Percentiles rank a stretch among this genome's conserved stretches.
Evolutionary conservation across 1,284 basidiomycete genomes (phyloP).

Genomic region (Trametes sp.): DNA sequence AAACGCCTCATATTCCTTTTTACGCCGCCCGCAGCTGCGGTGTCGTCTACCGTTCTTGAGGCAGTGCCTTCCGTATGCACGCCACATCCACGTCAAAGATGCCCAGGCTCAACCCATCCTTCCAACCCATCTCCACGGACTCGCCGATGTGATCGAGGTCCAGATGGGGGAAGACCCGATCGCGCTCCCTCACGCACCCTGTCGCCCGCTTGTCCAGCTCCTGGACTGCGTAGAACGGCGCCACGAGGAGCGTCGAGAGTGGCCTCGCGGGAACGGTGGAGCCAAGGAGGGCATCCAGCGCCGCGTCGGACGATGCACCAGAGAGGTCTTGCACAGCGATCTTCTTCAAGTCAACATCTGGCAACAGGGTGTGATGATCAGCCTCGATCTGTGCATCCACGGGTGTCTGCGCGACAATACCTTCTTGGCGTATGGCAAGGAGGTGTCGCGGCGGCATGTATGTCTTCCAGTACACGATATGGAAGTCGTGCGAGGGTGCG

Average conservation of each 20-base stretch:
- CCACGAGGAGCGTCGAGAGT: conserved; percentile 39
- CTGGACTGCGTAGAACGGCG: conserved; percentile 40
- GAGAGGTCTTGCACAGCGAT: conserved; percentile 37
- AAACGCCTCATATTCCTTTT: too few relatives aligned
- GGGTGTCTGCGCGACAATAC: conserved; percentile 24
- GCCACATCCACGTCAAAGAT: conserved; percentile 37
- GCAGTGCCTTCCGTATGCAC: conserved; percentile 26
- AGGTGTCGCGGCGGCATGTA: conserved; percentile 50
- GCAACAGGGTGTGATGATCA: background rate
- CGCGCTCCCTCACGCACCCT: conserved; percentile 15
- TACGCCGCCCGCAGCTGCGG: background rate
- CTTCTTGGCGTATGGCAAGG: conserved; percentile 39
- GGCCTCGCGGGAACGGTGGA: conserved; percentile 2
- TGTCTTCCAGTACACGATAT: conserved; percentile 51
- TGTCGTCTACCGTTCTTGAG: background rate
- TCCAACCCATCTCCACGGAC: conserved; percentile 39
- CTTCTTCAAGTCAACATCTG: conserved; percentile 28
- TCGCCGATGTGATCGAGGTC: conserved; percentile 49
- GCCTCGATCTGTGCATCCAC: background rate
- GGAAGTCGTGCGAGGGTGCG: conserved; percentile 7
- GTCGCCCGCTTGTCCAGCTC: background rate
- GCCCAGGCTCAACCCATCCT: conserved; percentile 44
- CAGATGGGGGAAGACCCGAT: conserved; percentile 46
- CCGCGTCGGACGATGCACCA: conserved; percentile 33
- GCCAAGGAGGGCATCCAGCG: conserved; percentile 32